Evolutionary conservation across 2,329 filamentous ascomycete genomes (phyloP), one percentile per base, ranked within the genome.

Genomic region (Zasmidium cellare): DNA sequence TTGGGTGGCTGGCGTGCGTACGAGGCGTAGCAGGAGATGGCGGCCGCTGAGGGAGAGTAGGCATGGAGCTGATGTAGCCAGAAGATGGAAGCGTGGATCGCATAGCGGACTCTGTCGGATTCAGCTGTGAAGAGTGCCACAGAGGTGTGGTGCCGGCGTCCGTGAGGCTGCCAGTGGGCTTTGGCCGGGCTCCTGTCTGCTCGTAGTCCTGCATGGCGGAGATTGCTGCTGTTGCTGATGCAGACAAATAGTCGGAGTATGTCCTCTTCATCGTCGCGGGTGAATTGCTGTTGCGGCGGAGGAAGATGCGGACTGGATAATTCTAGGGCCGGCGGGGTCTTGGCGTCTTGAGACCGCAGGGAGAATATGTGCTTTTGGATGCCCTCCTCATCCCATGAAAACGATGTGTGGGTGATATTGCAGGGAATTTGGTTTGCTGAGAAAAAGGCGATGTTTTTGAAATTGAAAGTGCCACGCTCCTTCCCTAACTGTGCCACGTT

Each of bases 41-140:
- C 7, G 35, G 35, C n/a, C 12, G 35, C 35, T n/a, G 35, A 5
- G 35, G 35, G 7, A n/a, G 35, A 41, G 35, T 14, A 9, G 35
- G 35, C 35, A 41, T 41, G 7, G 35, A 41, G 7, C 3, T 41
- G 35, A 41, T 41, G n/a, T n/a, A 14, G 35, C n/a, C n/a, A 14
- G 35, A 18, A 3, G 45, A 47, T 12, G 45, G 19, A 5, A 24
- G 48, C 3, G 55, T 57, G 28, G 49, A 57, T 2, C 55, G 49
- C 35, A 57, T 41, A 3, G 55, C 41, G 3, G 55, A 57, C n/a
- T 53, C 44, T 28, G 16, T 9, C 12, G 20, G 41, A 2, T 48
- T 41, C 14, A 57, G 3, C 2, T 57, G 48, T 7, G 55, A 48
- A 14, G 55, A 35, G 20, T 57, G 44, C 49, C 48, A 53, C 12